A percentile compares a stretch with the other conserved stretches of the same genome.
Conservation (phyloP, 306 rosid species). For the Vigna radiata region DNA sequence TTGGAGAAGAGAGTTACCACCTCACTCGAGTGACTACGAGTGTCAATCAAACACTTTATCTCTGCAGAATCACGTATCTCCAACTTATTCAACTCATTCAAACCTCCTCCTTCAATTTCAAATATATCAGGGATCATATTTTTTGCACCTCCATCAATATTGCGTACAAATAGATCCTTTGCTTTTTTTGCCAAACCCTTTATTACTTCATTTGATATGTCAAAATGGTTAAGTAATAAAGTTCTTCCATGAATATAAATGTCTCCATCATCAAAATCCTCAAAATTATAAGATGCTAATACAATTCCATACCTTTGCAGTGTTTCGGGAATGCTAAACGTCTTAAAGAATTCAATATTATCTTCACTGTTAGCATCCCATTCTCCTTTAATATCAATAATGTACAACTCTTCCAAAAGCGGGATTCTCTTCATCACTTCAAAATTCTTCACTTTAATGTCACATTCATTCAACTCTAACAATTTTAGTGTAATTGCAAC, state of each 20-base stretch:
- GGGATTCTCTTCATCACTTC: background rate
- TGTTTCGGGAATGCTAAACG: background rate
- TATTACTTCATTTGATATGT: background rate
- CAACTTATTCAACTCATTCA: conserved; percentile 30
- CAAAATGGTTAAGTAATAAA: background rate
- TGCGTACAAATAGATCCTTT: background rate
- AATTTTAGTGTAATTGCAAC: background rate
- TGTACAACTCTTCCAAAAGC: conserved; percentile 10
- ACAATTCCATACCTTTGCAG: background rate
- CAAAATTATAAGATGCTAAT: too few species aligned
- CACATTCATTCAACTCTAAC: background rate
- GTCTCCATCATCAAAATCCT: too few species aligned
- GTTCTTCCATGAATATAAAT: background rate
- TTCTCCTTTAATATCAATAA: background rate
- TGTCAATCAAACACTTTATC: conserved; percentile 36
- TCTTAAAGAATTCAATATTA: background rate
- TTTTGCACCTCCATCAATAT: background rate
- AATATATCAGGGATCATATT: conserved; percentile 26
- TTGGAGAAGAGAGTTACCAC: conserved; percentile 26
- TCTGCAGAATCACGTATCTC: background rate
- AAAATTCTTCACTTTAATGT: background rate
- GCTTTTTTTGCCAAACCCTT: background rate
- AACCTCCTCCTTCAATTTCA: background rate
- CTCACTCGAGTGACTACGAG: background rate
- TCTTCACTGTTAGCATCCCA: background rate